phyloP scores from a whole-genome alignment of 2,329 filamentous ascomycete species.

The Proliferodiscus dingleyae region DNA sequence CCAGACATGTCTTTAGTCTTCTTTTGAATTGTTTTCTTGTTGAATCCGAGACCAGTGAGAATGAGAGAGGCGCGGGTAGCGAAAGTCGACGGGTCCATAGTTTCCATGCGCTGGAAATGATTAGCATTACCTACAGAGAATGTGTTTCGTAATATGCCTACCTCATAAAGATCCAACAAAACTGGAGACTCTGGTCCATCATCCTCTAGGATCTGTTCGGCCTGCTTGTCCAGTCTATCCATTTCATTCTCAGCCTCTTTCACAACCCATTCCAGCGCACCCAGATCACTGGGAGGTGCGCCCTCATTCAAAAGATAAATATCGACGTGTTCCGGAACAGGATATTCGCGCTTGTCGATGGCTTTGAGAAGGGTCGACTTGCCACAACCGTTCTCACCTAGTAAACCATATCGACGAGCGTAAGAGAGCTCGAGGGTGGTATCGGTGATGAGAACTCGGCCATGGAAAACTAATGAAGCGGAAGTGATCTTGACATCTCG shows the following conservation, averaged over 20 bases:
- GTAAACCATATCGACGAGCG: constrained; percentile 85
- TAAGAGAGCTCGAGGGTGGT: constrained; percentile 89
- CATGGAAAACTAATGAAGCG: constrained; percentile 92
- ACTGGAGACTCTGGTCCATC: constrained; percentile 88
- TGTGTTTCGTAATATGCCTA: constrained; percentile 42
- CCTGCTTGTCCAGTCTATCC: constrained; percentile 79
- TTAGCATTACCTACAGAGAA: constrained; percentile 14
- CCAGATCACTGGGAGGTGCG: constrained; percentile 80
- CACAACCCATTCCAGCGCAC: constrained; percentile 96
- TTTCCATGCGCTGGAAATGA: constrained; percentile 77
- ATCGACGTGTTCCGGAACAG: constrained; percentile 92
- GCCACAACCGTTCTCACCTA: constrained; percentile 98
- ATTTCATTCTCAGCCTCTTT: constrained; percentile 90
- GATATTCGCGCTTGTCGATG: constrained; percentile 89
- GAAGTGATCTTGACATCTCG: constrained; percentile 97
- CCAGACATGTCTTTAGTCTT: constrained; percentile 99
- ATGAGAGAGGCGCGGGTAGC: constrained; percentile 93
- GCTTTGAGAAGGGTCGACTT: constrained; percentile 98
- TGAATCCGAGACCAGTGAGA: constrained; percentile 97
- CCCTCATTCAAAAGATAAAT: constrained; percentile 98
- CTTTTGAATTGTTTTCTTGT: constrained; percentile 96
- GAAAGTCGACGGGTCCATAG: constrained; percentile 98
- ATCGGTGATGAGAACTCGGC: constrained; percentile 91
- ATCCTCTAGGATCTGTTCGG: constrained; percentile 85
- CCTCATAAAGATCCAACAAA: constrained; percentile 92